Conservation (phyloP, 129 eudicot species). For the Escallonia herrerae region DNA sequence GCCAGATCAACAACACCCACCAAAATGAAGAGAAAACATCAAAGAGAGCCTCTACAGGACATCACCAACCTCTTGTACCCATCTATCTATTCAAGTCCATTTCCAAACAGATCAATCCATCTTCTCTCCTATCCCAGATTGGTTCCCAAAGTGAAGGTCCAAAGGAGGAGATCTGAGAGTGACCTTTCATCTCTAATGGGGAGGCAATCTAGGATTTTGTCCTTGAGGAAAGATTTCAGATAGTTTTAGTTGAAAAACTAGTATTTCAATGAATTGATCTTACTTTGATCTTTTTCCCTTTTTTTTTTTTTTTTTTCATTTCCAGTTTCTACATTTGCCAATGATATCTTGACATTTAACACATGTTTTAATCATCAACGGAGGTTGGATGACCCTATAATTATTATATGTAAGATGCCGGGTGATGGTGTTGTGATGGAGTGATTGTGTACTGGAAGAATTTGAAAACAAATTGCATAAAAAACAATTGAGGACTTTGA, state of each 20-base stretch:
- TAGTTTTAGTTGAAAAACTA: background rate
- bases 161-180: background rate
- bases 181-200: background rate
- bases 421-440: no score
- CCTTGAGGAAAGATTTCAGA: background rate
- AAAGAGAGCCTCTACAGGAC: constrained; percentile 14
- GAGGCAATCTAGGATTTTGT: background rate
- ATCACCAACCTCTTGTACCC: constrained; percentile 22
- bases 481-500: no score
- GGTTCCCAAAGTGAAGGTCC: background rate
- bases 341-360: no score
- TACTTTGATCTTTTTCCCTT: no score
- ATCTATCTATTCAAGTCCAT: background rate
- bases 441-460: no score
- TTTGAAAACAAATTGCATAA: no score
- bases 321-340: no score
- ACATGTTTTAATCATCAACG: no score
- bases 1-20: background rate
- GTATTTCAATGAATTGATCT: no score
- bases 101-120: background rate
- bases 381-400: no score
- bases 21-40: background rate
- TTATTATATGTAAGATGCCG: no score
- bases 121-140: background rate
- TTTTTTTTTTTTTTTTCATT: no score